phyloP scores from a whole-genome alignment of 768 basidiomycete genomes.

The Lentinula detonsa region DNA sequence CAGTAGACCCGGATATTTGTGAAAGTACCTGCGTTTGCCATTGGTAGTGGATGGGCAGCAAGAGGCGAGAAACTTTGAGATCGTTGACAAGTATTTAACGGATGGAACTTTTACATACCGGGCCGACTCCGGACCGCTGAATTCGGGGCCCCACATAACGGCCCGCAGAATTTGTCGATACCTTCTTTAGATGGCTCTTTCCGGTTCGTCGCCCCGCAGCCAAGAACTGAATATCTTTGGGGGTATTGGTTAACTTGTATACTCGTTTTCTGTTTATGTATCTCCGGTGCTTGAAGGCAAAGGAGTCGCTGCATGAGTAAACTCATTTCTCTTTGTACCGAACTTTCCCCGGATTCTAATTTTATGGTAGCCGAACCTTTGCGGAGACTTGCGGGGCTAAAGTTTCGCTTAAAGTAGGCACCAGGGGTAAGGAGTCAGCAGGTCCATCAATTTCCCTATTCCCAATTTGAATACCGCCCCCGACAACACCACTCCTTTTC shows the following conservation, averaged over 20 bases:
- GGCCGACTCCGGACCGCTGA: not conserved
- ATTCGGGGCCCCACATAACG: not conserved
- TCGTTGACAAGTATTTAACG: not conserved
- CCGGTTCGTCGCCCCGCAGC: not conserved
- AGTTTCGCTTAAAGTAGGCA: not conserved
- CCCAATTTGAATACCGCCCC: no score
- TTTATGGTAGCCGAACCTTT: not conserved
- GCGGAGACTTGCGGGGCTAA: no score
- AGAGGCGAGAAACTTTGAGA: not conserved
- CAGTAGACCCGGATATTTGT: slow-evolving; percentile 44
- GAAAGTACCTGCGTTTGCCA: slow-evolving; percentile 11
- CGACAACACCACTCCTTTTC: not conserved
- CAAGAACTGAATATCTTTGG: no score
- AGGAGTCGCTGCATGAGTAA: not conserved
- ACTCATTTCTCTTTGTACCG: not conserved
- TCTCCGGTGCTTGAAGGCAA: not conserved
- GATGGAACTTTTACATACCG: not conserved
- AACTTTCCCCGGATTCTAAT: not conserved
- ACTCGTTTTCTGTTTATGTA: not conserved
- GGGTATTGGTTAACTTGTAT: no score
- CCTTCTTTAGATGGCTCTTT: not conserved
- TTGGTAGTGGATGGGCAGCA: not conserved
- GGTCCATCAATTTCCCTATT: no score
- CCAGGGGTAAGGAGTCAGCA: not conserved
- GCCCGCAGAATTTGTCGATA: not conserved